A percentile compares a stretch with the other conserved stretches of the same genome.
phyloP scores from a whole-genome alignment of 371 early-diverging fungal species.

The Syncephalastrum monosporum region DNA sequence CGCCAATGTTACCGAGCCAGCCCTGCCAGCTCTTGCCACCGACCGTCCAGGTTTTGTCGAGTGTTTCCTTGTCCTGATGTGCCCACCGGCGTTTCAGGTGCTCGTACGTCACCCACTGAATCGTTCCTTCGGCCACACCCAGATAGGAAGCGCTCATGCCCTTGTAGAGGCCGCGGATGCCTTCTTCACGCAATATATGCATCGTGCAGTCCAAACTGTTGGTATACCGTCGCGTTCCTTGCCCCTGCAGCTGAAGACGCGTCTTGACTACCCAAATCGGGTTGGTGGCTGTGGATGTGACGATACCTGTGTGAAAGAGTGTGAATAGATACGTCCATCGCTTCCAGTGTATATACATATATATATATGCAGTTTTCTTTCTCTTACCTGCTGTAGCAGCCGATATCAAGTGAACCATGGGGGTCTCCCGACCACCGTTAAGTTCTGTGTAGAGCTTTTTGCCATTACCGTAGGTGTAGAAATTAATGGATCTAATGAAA shows the following conservation, averaged over 20 bases:
- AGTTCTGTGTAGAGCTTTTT: slow-evolving; percentile 74
- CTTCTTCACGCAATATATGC: slow-evolving; percentile 76
- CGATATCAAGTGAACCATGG: slow-evolving; percentile 79
- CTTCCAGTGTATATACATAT: background rate
- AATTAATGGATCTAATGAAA: slow-evolving; percentile 81
- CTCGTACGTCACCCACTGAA: slow-evolving; percentile 96
- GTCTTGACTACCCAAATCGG: slow-evolving; percentile 98
- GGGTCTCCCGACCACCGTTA: slow-evolving; percentile 75
- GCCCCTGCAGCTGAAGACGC: slow-evolving; percentile 85
- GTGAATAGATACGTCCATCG: background rate
- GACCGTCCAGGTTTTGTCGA: slow-evolving; percentile 11
- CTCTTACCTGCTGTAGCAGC: slow-evolving; percentile 79
- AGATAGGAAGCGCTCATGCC: slow-evolving; percentile 91
- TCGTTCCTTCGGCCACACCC: slow-evolving; percentile 83
- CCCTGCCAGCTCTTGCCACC: slow-evolving; percentile 37
- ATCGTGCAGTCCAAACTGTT: slow-evolving; percentile 77
- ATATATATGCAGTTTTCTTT: background rate
- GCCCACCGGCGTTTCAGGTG: slow-evolving; percentile 68
- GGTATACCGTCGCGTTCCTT: slow-evolving; percentile 51
- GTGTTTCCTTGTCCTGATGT: slow-evolving; percentile 7
- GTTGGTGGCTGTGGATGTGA: slow-evolving; percentile 83
- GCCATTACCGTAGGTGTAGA: slow-evolving; percentile 86
- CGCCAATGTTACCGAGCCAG: slow-evolving; percentile 80
- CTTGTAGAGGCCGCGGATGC: slow-evolving; percentile 80
- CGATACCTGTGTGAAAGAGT: slow-evolving; percentile 34